Base-by-base conservation (phyloP, 1,284 basidiomycete genomes). In the Ustilago curta region DNA sequence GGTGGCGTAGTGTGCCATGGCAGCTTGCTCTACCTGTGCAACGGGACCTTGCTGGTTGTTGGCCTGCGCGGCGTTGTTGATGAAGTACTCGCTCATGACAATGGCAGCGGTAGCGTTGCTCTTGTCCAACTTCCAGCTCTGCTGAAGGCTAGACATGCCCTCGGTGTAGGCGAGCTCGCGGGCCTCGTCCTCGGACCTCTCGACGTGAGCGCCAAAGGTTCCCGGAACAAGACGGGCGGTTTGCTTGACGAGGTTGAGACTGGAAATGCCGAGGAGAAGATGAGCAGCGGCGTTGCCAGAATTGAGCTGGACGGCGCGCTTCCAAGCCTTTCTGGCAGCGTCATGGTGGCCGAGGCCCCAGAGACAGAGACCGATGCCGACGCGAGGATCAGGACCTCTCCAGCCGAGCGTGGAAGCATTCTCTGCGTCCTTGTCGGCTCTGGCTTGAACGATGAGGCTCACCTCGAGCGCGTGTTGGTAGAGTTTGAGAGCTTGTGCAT, bases 301-400 rank as follows among this genome's bases (percentile, higher is more conserved):
- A 49, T 79, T 75, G 52, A 78, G 19, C 16, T 72, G 75, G 8
- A 65, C 64, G 14, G 83, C 77, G n/a, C 83, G 78, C 53, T 69
- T 72, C 83, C 83, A 84, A 2, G 83, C 83, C 29, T 82, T 77
- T 5, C 78, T 57, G 27, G 83, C 83, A 18, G 81, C 70, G 45
- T 78, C 77, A 59, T 75, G 72, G 21, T 73, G 70, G 27, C 79
- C 81, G 18, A 84, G 66, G n/a, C 72, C 78, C 64, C 73, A 77
- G 27, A 84, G 78, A 45, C 78, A 82, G 55, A 84, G 76, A 37
- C 83, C 83, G 32, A 84, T 78, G 11, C 83, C 83, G 25, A 84
- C 66, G 23, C 83, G 79, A 23, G 83, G 76, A 45, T 84, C 83
- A 21, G 83, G 81, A 5, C 83, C 82, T 8, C 59, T 54, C 81